Base-by-base conservation (phyloP, 2,329 filamentous ascomycete species). In the Coniochaeta prunicola region DNA sequence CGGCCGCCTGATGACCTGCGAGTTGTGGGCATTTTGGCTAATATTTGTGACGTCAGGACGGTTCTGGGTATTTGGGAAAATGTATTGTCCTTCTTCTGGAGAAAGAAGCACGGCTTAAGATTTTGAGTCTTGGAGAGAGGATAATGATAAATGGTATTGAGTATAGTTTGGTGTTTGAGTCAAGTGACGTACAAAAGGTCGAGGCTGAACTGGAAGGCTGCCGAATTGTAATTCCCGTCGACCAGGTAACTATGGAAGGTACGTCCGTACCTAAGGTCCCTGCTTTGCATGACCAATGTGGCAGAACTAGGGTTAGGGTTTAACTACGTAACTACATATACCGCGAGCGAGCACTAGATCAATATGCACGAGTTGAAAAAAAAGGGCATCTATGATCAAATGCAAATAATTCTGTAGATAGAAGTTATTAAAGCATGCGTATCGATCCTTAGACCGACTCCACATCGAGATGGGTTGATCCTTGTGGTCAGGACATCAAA, bases 1-100 rank as follows among this genome's bases (percentile, higher is more conserved):
- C 72, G 69, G 62, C 68, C 70, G 64, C 72, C 71, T 42, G 76
- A 70, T n/a, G 80, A 77, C 68, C 78, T 76, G 71, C 79, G 73
- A 19, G 80, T 79, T 56, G 73, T 69, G 48, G 80, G 78, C 79
- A 83, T 82, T 53, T 63, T 72, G 65, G 53, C 58, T 28, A n/a
- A 30, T 19, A 9, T 53, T 17, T 55, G 53, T 50, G 64, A 64
- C 61, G 64, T 65, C 61, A 65, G 58, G 28, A 31, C 21, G 21
- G 26, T 19, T 54, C 42, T 34, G 24, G 50, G 17, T 34, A 42
- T 58, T 56, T 30, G 6, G 5, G 21, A 61, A 57, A 59, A 36
- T 38, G 53, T n/a, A 24, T 30, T 42, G 19, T 19, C 3, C 10
- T 13, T 24, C 19, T 12, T 24, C 40, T 10, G 5, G 12, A 1